Evolutionary conservation across 1,139 yeast genomes (phyloP).

Genomic region (Candida sanyaensis): DNA sequence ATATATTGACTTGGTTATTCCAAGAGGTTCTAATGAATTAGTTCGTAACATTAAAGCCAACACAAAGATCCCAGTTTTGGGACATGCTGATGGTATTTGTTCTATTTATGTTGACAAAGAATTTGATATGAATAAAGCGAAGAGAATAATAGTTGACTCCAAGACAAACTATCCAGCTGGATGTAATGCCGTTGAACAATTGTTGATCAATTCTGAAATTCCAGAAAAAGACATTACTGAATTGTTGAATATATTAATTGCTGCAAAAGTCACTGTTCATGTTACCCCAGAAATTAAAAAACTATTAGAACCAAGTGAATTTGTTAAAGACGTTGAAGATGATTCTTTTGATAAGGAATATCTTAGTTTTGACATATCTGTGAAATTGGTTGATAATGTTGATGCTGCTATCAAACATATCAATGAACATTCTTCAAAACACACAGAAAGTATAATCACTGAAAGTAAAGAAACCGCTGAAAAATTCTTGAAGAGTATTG

Average conservation of each 20-base stretch:
- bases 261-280: constrained; percentile 74
- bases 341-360: constrained; percentile 82
- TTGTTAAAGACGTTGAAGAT: constrained; percentile 40
- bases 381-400: constrained; percentile 58
- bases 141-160: constrained; percentile 74
- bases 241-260: constrained; percentile 51
- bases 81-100: constrained; percentile 98
- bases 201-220: constrained; percentile 65
- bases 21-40: constrained; percentile 92
- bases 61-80: constrained; percentile 94
- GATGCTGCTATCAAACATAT: constrained; percentile 80
- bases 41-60: constrained; percentile 81
- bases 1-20: constrained; percentile 92
- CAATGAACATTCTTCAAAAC: constrained; percentile 90
- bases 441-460: constrained; percentile 91
- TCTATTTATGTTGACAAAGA: constrained; percentile 78
- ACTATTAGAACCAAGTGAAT: constrained; percentile 18
- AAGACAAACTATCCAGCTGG: constrained; percentile 98
- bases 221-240: constrained; percentile 37
- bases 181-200: constrained; percentile 93
- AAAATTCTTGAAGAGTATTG: constrained; percentile 78
- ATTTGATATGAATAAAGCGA: constrained; percentile 77
- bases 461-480: constrained; percentile 71
- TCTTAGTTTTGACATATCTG: constrained; percentile 79
- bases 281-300: constrained; percentile 54